Base-by-base conservation (phyloP, 2,329 filamentous ascomycete genomes). In the Ophiostoma triangulosporum region DNA sequence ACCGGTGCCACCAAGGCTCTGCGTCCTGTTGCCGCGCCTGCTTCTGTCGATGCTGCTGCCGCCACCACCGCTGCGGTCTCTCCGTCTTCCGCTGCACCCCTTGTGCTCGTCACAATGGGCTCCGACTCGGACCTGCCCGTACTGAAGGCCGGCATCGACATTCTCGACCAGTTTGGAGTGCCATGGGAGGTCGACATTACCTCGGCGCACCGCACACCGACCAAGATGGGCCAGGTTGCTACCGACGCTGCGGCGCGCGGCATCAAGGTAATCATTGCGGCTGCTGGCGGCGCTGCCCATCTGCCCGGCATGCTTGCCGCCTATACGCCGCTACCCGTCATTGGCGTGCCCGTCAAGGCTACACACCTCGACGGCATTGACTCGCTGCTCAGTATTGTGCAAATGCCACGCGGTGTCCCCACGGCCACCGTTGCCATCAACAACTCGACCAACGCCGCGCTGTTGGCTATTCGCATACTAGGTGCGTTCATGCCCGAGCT, bases 101-200 rank as follows among this genome's bases (percentile, higher is more conserved):
- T 87, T 0, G 83, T 93, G 1, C 79, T 85, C 12, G 78, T 93
- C 3, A 88, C 87, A 27, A 91, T 91, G 86, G 88, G 87, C 35
- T 91, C 86, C 1, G 84, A 88, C 69, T 87, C 83, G 9, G 86
- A 90, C 63, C 75, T 89, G 24, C 77, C 76, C 2, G 78, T 86
- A 15, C 77, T 90, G 36, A 75, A 74, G 57, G 76, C 77, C 0
- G 84, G 78, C 1, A 70, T 88, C 20, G 75, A 84, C 55, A 74
- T 88, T 32, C 74, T 90, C 3, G 71, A 77, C 53, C 73, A 78
- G n/a, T 84, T 91, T 57, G 64, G 71, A n/a, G 84, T 93, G 11
- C 82, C 85, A 0, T 86, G 80, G 68, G 78, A 83, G 6, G 74
- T 81, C 15, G 80, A 80, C 62, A 90, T 93, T 63, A 90, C 86